Evolutionary conservation across 1,284 basidiomycete species (phyloP).

Genomic region (Neolentinus lepideus): DNA sequence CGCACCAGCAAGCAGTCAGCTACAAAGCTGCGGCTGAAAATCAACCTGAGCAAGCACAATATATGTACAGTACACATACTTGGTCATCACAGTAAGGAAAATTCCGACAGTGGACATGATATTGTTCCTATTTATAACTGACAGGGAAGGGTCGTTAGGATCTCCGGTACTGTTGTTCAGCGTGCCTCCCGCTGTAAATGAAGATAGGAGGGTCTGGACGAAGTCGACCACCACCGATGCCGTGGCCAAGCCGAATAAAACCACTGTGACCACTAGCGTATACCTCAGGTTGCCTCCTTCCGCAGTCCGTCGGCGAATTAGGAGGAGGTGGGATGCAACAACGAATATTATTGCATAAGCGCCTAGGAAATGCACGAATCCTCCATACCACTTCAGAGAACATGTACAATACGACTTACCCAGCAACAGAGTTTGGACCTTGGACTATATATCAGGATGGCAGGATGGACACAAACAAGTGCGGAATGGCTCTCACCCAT

Average conservation of each 20-base stretch:
- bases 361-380: neutral
- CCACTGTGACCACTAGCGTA: neutral
- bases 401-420: neutral
- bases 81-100: neutral
- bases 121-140: neutral
- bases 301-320: neutral
- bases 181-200: neutral
- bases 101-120: neutral
- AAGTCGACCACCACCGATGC: neutral
- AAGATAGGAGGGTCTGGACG: neutral
- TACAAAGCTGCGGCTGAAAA: neutral
- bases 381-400: neutral
- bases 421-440: neutral
- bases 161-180: neutral
- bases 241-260: neutral
- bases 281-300: neutral
- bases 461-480: too few species aligned
- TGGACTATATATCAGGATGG: too few species aligned
- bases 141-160: neutral
- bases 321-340: neutral
- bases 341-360: neutral
- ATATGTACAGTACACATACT: neutral
- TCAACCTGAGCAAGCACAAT: neutral
- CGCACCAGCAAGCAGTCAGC: neutral
- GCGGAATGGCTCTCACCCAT: neutral